phyloP scores from a whole-genome alignment of 768 basidiomycete genomes.

The Daedaleopsis nitida region DNA sequence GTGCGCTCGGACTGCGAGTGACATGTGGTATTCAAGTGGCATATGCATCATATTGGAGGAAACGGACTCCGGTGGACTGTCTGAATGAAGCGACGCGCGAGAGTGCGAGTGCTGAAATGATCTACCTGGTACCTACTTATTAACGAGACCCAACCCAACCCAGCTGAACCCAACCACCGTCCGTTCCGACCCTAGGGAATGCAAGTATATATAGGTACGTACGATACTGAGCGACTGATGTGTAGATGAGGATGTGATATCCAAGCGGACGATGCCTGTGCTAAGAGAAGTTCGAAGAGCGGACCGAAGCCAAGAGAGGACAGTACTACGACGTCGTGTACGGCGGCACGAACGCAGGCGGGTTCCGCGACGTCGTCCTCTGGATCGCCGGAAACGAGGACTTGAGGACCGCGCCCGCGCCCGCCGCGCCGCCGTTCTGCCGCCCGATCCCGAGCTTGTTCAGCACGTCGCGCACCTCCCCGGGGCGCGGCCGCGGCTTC shows the following conservation, averaged over 20 bases:
- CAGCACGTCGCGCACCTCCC: conserved; percentile 80
- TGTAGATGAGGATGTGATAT: not conserved
- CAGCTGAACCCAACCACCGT: not conserved
- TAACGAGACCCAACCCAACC: not conserved
- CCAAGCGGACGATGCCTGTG: not conserved
- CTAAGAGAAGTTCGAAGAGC: not conserved
- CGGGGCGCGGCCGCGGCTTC: conserved; percentile 56
- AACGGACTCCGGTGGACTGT: not conserved
- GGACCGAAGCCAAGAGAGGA: not conserved
- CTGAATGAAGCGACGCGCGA: too few species aligned
- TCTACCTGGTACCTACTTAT: too few species aligned
- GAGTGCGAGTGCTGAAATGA: not conserved
- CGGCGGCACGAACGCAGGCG: conserved; percentile 32
- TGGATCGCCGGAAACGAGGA: conserved; percentile 67
- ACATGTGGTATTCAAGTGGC: not conserved
- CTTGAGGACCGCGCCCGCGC: conserved; percentile 57
- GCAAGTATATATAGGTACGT: not conserved
- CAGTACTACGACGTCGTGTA: conserved; percentile 32
- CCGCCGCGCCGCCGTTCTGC: conserved; percentile 39
- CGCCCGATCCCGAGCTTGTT: conserved; percentile 85
- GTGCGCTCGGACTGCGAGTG: not conserved
- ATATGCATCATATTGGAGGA: not conserved
- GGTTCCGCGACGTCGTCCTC: conserved; percentile 40
- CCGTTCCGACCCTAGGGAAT: not conserved
- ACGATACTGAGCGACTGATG: not conserved